These are phyloP conservation scores for Phytophthora pinifolia DNA, from an alignment of 352 stramenopile genomes.

Conservation along the genomic window DNA sequence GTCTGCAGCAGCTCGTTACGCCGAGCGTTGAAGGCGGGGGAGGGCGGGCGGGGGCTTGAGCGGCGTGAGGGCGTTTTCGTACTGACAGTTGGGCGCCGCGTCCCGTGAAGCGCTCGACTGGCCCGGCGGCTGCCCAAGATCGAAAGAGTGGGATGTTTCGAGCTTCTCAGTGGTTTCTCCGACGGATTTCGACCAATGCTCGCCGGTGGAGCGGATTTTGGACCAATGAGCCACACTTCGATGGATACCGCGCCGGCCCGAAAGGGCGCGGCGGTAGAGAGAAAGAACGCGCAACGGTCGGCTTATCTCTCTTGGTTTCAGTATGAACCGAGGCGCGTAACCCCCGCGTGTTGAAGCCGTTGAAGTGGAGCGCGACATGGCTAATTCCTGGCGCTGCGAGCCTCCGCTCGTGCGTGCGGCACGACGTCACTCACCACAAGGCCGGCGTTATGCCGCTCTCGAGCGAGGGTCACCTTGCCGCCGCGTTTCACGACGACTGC, in stretches of 20 bases:
- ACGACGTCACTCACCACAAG: too few species aligned
- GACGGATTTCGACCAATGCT: constrained; percentile 17
- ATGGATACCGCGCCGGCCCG: constrained; percentile 19
- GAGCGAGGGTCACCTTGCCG: too few species aligned
- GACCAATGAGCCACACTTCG: constrained; percentile 20
- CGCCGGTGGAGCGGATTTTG: not conserved
- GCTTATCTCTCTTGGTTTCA: constrained; percentile 9
- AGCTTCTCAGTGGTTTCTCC: constrained; percentile 17
- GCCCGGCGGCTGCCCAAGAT: constrained; percentile 33
- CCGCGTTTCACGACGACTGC: too few species aligned
- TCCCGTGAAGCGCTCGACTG: constrained; percentile 22
- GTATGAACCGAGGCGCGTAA: constrained; percentile 5
- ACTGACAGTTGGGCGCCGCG: constrained; percentile 32
- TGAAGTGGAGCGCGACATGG: too few species aligned
- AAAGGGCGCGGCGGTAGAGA: constrained; percentile 19
- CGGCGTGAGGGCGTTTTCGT: constrained; percentile 32
- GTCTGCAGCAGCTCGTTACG: constrained; percentile 10
- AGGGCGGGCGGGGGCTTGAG: constrained; percentile 23
- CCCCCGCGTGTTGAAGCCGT: too few species aligned
- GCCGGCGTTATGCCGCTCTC: too few species aligned
- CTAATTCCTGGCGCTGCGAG: too few species aligned
- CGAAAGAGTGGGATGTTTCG: constrained; percentile 38
- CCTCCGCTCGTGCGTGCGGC: too few species aligned
- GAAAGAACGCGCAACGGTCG: not conserved
- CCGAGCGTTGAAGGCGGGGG: constrained; percentile 8